Conservation (phyloP, 2,329 filamentous ascomycete species). For the Ambrosiella cleistominuta region DNA sequence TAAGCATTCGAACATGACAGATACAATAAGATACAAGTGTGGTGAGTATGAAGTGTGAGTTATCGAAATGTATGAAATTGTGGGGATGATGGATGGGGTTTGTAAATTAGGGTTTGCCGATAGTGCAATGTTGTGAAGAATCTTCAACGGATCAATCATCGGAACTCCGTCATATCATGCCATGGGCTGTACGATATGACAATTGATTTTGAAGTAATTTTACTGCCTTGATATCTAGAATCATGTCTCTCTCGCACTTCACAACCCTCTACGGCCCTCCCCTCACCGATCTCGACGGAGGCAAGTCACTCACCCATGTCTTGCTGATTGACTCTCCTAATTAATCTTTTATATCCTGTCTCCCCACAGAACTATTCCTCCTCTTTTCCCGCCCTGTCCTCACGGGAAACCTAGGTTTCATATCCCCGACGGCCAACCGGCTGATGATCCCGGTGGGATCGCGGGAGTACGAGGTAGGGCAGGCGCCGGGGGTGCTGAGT, state of each 20-base stretch:
- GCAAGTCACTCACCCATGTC: conserved; percentile 17
- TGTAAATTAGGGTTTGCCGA: too few relatives aligned
- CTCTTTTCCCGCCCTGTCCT: conserved; percentile 64
- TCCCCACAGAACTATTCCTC: conserved; percentile 60
- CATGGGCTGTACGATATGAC: too few relatives aligned
- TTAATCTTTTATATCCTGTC: conserved; percentile 3
- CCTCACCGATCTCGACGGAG: conserved; percentile 33
- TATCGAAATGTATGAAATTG: too few relatives aligned
- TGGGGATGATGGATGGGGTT: too few relatives aligned
- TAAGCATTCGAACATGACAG: not conserved
- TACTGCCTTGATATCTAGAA: not conserved
- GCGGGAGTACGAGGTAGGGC: conserved; percentile 57
- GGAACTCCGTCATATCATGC: too few relatives aligned
- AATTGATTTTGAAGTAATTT: not conserved
- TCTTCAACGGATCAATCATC: too few relatives aligned
- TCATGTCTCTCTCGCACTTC: not conserved
- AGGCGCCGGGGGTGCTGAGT: conserved; percentile 67
- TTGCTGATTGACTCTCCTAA: not conserved
- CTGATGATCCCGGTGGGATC: conserved; percentile 52
- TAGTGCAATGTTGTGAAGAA: too few relatives aligned
- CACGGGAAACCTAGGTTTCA: conserved; percentile 65
- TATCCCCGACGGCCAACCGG: conserved; percentile 49
- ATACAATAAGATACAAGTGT: too few relatives aligned
- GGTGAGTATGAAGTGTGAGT: too few relatives aligned
- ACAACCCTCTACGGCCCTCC: conserved; percentile 17